Percentiles rank a stretch among this genome's conserved stretches.
Evolutionary conservation across 202 grass and related monocot genomes (phyloP).

Genomic region (Zizania palustris): DNA sequence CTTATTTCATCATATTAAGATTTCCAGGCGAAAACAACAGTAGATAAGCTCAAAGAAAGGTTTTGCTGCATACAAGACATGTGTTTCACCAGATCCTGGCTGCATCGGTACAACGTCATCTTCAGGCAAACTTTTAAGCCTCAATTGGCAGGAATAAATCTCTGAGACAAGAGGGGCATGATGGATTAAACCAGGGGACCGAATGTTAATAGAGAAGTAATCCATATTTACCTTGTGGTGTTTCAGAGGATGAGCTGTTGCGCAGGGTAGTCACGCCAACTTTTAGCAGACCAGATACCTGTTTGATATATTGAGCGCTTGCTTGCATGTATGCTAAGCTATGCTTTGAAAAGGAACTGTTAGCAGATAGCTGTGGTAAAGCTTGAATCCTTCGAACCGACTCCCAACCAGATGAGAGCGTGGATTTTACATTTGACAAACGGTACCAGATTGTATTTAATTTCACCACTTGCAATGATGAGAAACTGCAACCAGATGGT

Average conservation of each 20-base stretch:
- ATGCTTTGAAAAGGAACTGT: conserved; percentile 87
- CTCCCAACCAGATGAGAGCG: conserved; percentile 82
- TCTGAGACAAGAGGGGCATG: conserved; percentile 56
- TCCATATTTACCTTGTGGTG: conserved; percentile 73
- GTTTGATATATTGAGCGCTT: conserved; percentile 94
- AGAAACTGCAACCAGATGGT: conserved; percentile 88
- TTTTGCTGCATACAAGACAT: conserved; percentile 79
- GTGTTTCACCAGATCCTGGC: conserved; percentile 96
- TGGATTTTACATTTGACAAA: conserved; percentile 81
- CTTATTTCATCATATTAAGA: conserved; percentile 17
- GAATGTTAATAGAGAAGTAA: conserved; percentile 24
- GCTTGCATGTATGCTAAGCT: conserved; percentile 98
- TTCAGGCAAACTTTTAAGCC: conserved; percentile 87
- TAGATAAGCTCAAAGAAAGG: not conserved
- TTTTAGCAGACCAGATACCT: conserved; percentile 92
- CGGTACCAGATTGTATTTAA: conserved; percentile 72
- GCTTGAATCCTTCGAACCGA: conserved; percentile 75
- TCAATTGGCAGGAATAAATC: conserved; percentile 84
- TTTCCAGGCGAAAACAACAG: not conserved
- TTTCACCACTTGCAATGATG: conserved; percentile 73
- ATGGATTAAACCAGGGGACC: conserved; percentile 39
- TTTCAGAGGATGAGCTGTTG: conserved; percentile 77
- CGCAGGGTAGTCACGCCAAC: conserved; percentile 83
- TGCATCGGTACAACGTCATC: conserved; percentile 81
- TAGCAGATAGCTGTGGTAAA: conserved; percentile 65